Base-by-base conservation (phyloP, 192 early-diverging fungal species). In the Linnemannia exigua region DNA sequence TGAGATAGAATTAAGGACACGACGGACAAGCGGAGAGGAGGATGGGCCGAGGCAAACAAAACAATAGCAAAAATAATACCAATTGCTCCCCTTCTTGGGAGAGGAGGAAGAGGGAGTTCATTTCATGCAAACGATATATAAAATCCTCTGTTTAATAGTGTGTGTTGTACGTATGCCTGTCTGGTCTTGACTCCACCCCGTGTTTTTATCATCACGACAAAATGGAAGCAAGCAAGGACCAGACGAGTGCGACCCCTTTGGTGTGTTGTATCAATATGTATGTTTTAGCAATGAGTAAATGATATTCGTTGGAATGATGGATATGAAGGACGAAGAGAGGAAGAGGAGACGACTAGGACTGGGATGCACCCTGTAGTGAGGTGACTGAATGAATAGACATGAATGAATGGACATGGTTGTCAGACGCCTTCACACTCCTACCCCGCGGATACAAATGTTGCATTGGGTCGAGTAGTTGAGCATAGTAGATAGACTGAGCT, bases 261-360 rank as follows among this genome's bases (percentile, higher is more conserved):
- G 72, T 37, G 48, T 73, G 46, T 31, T 75, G 28, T 61, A 5
- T 66, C 35, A 9, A 44, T 3, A 9, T 44, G 41, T n/a, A n/a
- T n/a, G n/a, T n/a, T n/a, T n/a, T n/a, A n/a, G n/a, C 41, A 44
- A 44, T 44, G 41, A 44, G 41, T 6, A 9, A 44, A 44, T 6
- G 41, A 44, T 44, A 44, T 44, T 77, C 76, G 67, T 77, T 77
- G 76, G 76, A 77, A 77, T 77, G 76, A 77, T n/a, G 75, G 41
- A 6, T 44, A 44, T 44, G 41, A 44, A 44, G 9, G 41, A 9
- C 41, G 3, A n/a, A n/a, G n/a, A n/a, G n/a, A n/a, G n/a, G n/a
- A n/a, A n/a, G n/a, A n/a, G n/a, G n/a, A n/a, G n/a, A n/a, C n/a
- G n/a, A n/a, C n/a, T n/a, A n/a, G 5, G 41, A 6, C 41, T 44